A percentile compares a stretch with the other conserved stretches of the same genome.
These are phyloP conservation scores for Chrysanthemum makinoi DNA, from an alignment of 129 eudicot genomes.

Conservation along the genomic window DNA sequence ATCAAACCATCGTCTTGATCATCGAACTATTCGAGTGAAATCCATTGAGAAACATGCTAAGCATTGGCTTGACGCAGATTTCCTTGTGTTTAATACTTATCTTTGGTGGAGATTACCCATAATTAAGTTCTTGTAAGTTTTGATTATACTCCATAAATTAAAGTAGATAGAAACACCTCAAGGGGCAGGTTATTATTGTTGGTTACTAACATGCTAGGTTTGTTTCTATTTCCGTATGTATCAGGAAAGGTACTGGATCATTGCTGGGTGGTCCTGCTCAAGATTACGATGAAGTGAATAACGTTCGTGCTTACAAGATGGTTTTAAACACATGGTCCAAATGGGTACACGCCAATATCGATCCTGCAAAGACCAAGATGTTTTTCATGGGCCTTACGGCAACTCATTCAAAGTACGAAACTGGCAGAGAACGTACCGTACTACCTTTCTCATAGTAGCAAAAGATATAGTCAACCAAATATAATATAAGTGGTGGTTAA, in stretches of 20 bases:
- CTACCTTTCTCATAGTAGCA: too few relatives aligned
- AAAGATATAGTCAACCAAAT: too few relatives aligned
- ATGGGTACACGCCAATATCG: conserved; percentile 57
- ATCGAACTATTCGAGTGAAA: conserved; percentile 50
- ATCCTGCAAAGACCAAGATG: conserved; percentile 49
- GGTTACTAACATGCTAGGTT: background rate
- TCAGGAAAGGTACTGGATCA: conserved; percentile 46
- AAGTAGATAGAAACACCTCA: background rate
- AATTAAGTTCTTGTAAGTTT: conserved; percentile 57
- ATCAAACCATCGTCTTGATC: conserved; percentile 42
- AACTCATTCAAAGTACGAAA: conserved; percentile 39
- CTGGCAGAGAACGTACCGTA: background rate
- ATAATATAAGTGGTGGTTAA: too few relatives aligned
- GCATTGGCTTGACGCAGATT: conserved; percentile 59
- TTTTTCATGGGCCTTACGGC: conserved; percentile 76
- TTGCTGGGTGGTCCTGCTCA: conserved; percentile 45
- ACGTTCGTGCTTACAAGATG: conserved; percentile 49
- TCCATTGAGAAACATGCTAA: conserved; percentile 57
- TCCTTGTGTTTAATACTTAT: conserved; percentile 53
- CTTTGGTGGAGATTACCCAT: conserved; percentile 66
- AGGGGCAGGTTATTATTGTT: too few relatives aligned
- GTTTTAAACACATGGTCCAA: conserved; percentile 66
- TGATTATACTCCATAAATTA: background rate
- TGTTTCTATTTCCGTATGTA: conserved; percentile 22
- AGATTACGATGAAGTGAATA: conserved; percentile 47